These are phyloP conservation scores for Pseudonitzschia multistriata DNA, from an alignment of 108 stramenopile genomes.

Conservation along the genomic window DNA sequence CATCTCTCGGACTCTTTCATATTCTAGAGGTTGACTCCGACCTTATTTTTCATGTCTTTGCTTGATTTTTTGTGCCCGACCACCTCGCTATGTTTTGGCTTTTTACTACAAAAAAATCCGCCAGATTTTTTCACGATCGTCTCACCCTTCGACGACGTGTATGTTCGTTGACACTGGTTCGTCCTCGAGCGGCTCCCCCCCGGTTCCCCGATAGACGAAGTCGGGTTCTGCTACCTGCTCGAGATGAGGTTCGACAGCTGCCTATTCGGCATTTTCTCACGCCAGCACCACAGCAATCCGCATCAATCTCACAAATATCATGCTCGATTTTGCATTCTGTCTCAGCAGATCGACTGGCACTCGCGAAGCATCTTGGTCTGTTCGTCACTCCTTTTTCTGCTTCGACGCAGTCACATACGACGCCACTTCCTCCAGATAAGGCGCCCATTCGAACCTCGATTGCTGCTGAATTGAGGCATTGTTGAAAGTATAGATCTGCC, in stretches of 20 bases:
- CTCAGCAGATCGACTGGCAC: background rate
- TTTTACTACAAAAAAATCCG: too few species aligned
- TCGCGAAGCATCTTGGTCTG: conserved; percentile 1
- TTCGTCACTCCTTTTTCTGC: background rate
- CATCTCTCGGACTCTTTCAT: too few species aligned
- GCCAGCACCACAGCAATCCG: background rate
- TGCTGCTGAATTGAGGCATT: background rate
- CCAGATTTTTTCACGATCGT: too few species aligned
- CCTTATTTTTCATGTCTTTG: too few species aligned
- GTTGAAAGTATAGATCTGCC: background rate
- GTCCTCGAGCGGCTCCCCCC: conserved; percentile 7
- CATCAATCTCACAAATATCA: background rate
- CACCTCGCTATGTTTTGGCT: too few species aligned
- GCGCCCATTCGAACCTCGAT: conserved; percentile 5
- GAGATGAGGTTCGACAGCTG: background rate
- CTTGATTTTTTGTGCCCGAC: too few species aligned
- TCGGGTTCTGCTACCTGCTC: background rate
- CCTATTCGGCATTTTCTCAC: background rate
- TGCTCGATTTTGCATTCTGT: background rate
- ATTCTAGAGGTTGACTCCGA: too few species aligned
- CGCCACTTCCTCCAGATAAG: conserved; percentile 6
- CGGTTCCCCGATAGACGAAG: conserved; percentile 1
- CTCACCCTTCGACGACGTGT: too few species aligned
- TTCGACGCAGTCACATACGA: conserved; percentile 5
- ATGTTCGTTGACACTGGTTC: too few species aligned